Percentiles rank a stretch among this genome's conserved stretches.
Conservation (phyloP, 768 basidiomycete species). For the Boletus rubropictus region DNA sequence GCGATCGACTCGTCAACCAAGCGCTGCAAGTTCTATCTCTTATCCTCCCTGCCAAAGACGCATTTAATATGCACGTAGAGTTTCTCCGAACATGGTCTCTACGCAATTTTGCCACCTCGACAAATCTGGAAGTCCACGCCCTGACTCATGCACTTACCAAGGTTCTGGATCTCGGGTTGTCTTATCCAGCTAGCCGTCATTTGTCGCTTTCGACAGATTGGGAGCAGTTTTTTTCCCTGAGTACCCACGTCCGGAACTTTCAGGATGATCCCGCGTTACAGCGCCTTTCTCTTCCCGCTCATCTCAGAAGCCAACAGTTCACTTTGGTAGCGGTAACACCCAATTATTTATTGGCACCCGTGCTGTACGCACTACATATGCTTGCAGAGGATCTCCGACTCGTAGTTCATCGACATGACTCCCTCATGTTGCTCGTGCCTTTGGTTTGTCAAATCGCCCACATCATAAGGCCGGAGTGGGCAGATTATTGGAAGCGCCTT, state of each 20-base stretch:
- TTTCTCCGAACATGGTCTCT: conserved; percentile 58
- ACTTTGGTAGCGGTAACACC: conserved; percentile 28
- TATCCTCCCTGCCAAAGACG: conserved; percentile 49
- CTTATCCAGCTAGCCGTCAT: conserved; percentile 16
- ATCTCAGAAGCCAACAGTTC: conserved; percentile 25
- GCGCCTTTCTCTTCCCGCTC: conserved; percentile 36
- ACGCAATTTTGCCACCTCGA: conserved; percentile 36
- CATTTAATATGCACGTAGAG: conserved; percentile 48
- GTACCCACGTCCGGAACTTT: conserved; percentile 43
- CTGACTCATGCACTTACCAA: conserved; percentile 48
- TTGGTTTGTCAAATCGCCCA: conserved; percentile 58
- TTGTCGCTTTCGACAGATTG: conserved; percentile 35
- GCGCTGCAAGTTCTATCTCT: conserved; percentile 60
- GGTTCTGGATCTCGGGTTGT: conserved; percentile 38
- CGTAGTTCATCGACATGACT: conserved; percentile 47
- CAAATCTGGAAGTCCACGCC: conserved; percentile 51
- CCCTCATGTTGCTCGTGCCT: conserved; percentile 52
- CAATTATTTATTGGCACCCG: conserved; percentile 46
- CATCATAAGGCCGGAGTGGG: conserved; percentile 76
- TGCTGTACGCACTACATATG: conserved; percentile 72
- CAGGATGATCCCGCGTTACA: conserved; percentile 55
- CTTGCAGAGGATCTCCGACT: conserved; percentile 69
- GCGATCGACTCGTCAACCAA: conserved; percentile 49
- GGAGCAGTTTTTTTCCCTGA: conserved; percentile 40
- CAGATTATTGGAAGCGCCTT: conserved; percentile 86